Evolutionary conservation across 192 early-diverging fungal species (phyloP).

Genomic region (Chytriomyces sp.): DNA sequence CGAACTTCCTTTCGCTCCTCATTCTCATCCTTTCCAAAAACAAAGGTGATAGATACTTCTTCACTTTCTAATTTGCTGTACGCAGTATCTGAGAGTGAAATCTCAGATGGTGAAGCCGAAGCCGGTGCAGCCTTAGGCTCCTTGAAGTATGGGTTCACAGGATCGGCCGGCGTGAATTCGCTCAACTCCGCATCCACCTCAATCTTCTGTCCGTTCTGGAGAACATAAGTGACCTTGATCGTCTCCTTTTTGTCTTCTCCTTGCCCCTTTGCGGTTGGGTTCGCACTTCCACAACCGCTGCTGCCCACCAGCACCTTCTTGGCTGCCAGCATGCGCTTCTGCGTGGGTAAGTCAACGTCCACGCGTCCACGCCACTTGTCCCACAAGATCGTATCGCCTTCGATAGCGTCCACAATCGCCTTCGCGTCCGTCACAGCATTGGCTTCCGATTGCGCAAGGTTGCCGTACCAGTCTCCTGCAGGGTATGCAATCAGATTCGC

Average conservation of each 20-base stretch:
- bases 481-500: conserved; percentile 62
- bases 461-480: conserved; percentile 60
- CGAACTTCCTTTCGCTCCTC: conserved; percentile 4
- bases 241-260: too few relatives aligned
- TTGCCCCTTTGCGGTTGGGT: not conserved
- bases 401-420: conserved; percentile 45
- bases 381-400: conserved; percentile 42
- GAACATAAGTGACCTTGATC: conserved; percentile 49
- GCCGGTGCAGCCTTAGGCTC: not conserved
- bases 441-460: conserved; percentile 19
- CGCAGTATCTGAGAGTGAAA: not conserved
- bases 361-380: conserved; percentile 59
- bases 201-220: conserved; percentile 45
- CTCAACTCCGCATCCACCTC: conserved; percentile 47
- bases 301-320: not conserved
- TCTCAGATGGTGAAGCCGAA: not conserved
- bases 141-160: conserved; percentile 17
- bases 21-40: conserved; percentile 13
- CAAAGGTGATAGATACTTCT: conserved; percentile 19
- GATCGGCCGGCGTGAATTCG: conserved; percentile 31
- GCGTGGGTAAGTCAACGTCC: conserved; percentile 26
- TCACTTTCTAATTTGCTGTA: not conserved
- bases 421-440: conserved; percentile 34
- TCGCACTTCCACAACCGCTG: not conserved
- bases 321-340: conserved; percentile 5